Evolutionary conservation across 2,329 filamentous ascomycete genomes (phyloP).

Genomic region (Chrysosporium queenslandicum): DNA sequence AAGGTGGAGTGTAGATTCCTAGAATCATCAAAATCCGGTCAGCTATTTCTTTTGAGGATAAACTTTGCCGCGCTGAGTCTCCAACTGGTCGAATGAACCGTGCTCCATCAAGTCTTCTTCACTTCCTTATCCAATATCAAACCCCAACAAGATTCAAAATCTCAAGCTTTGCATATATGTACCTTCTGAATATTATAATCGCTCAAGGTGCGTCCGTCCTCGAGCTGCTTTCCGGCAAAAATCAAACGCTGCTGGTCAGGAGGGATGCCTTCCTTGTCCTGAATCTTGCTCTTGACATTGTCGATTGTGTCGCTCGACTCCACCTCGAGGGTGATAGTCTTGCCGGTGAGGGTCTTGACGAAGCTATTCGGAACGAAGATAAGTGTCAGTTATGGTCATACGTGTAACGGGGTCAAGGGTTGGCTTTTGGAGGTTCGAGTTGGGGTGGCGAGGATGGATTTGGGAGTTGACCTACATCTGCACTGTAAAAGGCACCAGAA

Average conservation of each 20-base stretch:
- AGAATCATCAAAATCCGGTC: constrained; percentile 28
- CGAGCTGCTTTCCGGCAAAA: constrained; percentile 58
- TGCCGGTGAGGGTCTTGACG: constrained; percentile 70
- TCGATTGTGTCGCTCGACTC: constrained; percentile 60
- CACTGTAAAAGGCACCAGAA: constrained; percentile 48
- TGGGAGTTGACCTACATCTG: constrained; percentile 63
- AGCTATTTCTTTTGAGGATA: constrained; percentile 9
- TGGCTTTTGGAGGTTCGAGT: constrained; percentile 17
- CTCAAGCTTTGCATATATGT: constrained; percentile 55
- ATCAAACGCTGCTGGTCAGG: constrained; percentile 62
- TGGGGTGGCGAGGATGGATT: constrained; percentile 19
- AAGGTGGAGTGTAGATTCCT: constrained; percentile 57
- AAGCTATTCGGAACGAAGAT: constrained; percentile 37
- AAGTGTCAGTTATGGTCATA: constrained; percentile 5
- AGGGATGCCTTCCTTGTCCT: constrained; percentile 72
- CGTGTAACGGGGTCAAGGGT: background rate
- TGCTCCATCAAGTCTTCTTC: background rate
- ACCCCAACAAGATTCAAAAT: background rate
- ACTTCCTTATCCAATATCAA: background rate
- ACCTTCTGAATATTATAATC: constrained; percentile 51
- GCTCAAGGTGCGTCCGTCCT: constrained; percentile 43
- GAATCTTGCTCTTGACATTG: constrained; percentile 62
- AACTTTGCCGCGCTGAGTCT: background rate
- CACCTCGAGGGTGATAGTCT: constrained; percentile 60
- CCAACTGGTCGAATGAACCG: background rate